Base-by-base conservation (phyloP, 768 basidiomycete species). In the Boletus tomentosulus region DNA sequence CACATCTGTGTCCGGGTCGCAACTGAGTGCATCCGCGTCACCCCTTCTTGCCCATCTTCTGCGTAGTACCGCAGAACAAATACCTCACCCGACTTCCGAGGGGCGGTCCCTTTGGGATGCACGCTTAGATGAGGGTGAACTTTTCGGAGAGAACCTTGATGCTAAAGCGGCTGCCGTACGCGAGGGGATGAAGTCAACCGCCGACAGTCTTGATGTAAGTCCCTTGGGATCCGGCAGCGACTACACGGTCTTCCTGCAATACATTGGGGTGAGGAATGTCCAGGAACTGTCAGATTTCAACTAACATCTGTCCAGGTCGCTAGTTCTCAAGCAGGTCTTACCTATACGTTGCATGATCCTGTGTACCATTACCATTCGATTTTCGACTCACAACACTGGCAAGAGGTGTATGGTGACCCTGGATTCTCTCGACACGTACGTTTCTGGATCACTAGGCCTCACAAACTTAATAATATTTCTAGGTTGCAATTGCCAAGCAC, bases 171-270 rank as follows among this genome's bases (percentile, higher is more conserved):
- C 61, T 3, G 57, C 57, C 24, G 52, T 68, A 55, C 57, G 69
- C 42, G 49, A 70, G 41, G 64, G 65, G 46, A 56, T 38, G 43
- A 41, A 54, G 41, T 64, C 62, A 3, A 56, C 66, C 4, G 64
- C 67, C 28, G 64, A 71, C 27, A 66, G 72, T 11, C 62, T 70
- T 2, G 79, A 77, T 19, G 69, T 93, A 30, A 34, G 38, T 0
- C 79, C 89, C 15, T 72, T 93, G 19, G 92, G 92, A 35, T 89
- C 86, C 47, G 92, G 92, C 28, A 92, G 89, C 52, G 96, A 98
- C 70, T 98, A 79, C 61, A 97, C 95, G 0, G 87, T 92, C 9
- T 97, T 98, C 74, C 71, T 98, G 61, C 92, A 98, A 69, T 77
- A 85, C 39, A 75, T 84, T 48, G 87, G 87, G 2, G 80, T 88